Percentiles rank a stretch among this genome's conserved stretches.
phyloP scores from a whole-genome alignment of 108 stramenopile species.

The Skeletonema marinoi region DNA sequence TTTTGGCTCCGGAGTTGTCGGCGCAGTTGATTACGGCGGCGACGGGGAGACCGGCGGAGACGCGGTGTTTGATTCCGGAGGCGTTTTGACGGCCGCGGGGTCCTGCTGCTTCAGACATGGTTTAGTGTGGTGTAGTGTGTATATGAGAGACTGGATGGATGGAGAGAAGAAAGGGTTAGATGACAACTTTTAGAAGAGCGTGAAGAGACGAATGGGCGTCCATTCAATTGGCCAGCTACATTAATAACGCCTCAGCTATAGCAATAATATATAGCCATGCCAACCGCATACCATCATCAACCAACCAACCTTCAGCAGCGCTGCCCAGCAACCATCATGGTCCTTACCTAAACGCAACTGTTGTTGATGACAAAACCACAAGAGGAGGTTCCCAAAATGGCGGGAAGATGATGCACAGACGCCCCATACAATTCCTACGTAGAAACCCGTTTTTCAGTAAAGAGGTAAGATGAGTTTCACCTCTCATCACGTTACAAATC shows the following conservation, averaged over 20 bases:
- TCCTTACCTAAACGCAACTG: conserved; percentile 8
- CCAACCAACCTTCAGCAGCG: background rate
- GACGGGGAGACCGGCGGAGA: conserved; percentile 98
- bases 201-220: too few relatives aligned
- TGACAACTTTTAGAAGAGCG: background rate
- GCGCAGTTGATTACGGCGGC: conserved; percentile 99
- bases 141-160: background rate
- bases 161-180: background rate
- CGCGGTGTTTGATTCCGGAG: conserved; percentile 98
- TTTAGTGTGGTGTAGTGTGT: background rate
- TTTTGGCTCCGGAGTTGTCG: conserved; percentile 99
- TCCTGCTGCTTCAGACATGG: conserved; percentile 52
- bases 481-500: background rate
- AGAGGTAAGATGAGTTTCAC: background rate
- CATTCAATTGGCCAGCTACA: background rate
- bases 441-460: background rate
- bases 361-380: background rate
- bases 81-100: conserved; percentile 85
- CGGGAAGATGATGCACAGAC: conserved; percentile 3
- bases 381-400: background rate
- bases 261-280: background rate
- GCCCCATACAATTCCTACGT: background rate
- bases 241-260: background rate
- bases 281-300: background rate
- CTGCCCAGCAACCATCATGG: background rate